These are phyloP conservation scores for Cystobasidiaceae sp. DNA, from an alignment of 1,284 basidiomycete genomes.

Conservation along the genomic window DNA sequence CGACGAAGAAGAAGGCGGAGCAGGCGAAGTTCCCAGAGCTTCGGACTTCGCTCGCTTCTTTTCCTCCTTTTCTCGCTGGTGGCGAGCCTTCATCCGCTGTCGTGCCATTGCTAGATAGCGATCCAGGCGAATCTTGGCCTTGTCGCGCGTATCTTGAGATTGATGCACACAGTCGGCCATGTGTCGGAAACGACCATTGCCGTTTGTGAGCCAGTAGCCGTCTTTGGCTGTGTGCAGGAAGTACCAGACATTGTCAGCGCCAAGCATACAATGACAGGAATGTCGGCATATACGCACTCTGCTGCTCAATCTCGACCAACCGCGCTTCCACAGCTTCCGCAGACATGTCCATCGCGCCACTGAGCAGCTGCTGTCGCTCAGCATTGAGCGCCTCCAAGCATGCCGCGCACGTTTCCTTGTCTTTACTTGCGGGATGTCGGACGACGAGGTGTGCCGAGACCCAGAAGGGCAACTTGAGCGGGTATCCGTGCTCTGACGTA, in stretches of 20 bases:
- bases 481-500: too few species aligned
- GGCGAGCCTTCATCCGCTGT: constrained; percentile 11
- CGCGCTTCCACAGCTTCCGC: neutral
- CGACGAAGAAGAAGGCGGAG: neutral
- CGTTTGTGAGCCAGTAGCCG: constrained; percentile 13
- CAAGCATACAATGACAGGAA: too few species aligned
- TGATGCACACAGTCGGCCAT: constrained; percentile 8
- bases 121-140: constrained; percentile 8
- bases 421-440: constrained; percentile 8
- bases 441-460: neutral
- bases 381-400: neutral
- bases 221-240: neutral
- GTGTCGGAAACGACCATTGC: constrained; percentile 17
- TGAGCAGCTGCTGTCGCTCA: neutral
- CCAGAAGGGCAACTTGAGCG: constrained; percentile 5
- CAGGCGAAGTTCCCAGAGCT: neutral
- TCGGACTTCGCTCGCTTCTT: neutral
- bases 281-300: constrained; percentile 1
- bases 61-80: constrained; percentile 9
- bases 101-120: constrained; percentile 19
- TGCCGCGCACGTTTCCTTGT: constrained; percentile 7
- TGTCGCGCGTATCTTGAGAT: constrained; percentile 6
- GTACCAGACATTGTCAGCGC: neutral
- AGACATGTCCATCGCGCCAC: neutral
- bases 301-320: neutral